phyloP scores from a whole-genome alignment of 2,329 filamentous ascomycete genomes.

The Alternaria longipes region DNA sequence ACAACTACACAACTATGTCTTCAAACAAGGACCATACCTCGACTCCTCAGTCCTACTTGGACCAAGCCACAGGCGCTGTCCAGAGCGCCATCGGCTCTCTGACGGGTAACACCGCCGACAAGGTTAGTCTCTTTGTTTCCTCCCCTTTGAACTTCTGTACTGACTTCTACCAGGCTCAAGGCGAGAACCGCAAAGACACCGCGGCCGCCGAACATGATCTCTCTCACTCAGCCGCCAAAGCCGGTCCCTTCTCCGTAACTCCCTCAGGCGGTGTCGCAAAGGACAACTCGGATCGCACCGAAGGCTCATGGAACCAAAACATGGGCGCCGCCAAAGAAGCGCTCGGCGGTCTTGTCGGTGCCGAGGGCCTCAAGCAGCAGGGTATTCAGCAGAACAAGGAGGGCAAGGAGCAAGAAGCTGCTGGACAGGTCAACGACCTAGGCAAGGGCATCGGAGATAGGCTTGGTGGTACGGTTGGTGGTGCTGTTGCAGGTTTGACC shows the following conservation, averaged over 20 bases:
- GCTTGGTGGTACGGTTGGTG: conserved; percentile 75
- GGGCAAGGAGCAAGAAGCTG: conserved; percentile 82
- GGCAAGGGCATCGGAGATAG: conserved; percentile 66
- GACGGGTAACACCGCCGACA: conserved; percentile 75
- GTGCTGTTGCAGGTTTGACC: conserved; percentile 74
- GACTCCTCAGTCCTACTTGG: conserved; percentile 73
- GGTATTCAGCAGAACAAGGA: conserved; percentile 81
- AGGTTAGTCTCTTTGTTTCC: conserved; percentile 55
- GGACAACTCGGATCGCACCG: conserved; percentile 75
- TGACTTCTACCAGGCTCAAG: conserved; percentile 61
- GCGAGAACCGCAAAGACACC: conserved; percentile 70
- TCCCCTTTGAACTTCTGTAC: conserved; percentile 14
- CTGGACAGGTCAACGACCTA: conserved; percentile 80
- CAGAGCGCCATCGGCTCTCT: conserved; percentile 77
- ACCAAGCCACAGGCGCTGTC: conserved; percentile 75
- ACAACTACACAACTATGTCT: conserved; percentile 58
- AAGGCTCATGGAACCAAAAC: conserved; percentile 87
- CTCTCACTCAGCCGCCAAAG: conserved; percentile 77
- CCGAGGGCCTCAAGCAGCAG: conserved; percentile 75
- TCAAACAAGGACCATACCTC: conserved; percentile 65
- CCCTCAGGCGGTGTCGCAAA: conserved; percentile 73
- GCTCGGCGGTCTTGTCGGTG: conserved; percentile 77
- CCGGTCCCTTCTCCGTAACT: conserved; percentile 76
- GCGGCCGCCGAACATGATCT: conserved; percentile 74
- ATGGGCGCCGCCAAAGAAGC: conserved; percentile 86